Base-by-base conservation (phyloP, 1,139 yeast genomes). In the Zygosaccharomyces pseudobailii region DNA sequence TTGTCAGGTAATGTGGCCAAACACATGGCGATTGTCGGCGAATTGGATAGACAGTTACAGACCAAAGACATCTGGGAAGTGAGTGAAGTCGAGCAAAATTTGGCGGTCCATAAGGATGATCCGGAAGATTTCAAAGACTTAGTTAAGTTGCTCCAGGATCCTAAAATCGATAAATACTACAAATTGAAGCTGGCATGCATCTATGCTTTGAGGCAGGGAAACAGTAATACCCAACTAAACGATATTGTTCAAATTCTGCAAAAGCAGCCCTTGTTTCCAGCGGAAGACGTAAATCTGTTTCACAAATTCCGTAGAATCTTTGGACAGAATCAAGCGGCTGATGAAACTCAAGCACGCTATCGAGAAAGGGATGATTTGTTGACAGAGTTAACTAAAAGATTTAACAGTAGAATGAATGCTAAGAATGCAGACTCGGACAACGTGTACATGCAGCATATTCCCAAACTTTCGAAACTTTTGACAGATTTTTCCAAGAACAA, bases 1-100 rank as follows among this genome's bases (percentile, higher is more conserved):
- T 73, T 90, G 40, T 85, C 95, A 9, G 82, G 89, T 36, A 92
- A 89, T 62, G 89, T 94, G n/a, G 79, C 95, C 37, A 92, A 92
- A 61, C 98, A 94, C 67, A 88, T 94, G 74, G 81, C 95, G 20
- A 74, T 92, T 31, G 89, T 92, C 6, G 79, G 92, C 33, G 97
- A 90, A 60, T 75, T 92, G 42, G 95, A 90, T 57, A 76, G 79
- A 47, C 84, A 82, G 48, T 78, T 87, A 39, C 76, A 78, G 21
- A 57, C 65, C 20, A 74, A 76, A 46, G 74, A 84, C 53, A 71
- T 92, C 43, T 84, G 97, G 85, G 89, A 84, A 50, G 78, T 89
- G 6, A 86, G 96, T 54, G 97, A 92, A 66, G 71, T 89, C 42
- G 97, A 92, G 65, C 99, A 92, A 67, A 79, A 83, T 23, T 72